A percentile compares a stretch with the other conserved stretches of the same genome.
Evolutionary conservation across 257 asterid genomes (phyloP).

Genomic region (Solanum rostratum): DNA sequence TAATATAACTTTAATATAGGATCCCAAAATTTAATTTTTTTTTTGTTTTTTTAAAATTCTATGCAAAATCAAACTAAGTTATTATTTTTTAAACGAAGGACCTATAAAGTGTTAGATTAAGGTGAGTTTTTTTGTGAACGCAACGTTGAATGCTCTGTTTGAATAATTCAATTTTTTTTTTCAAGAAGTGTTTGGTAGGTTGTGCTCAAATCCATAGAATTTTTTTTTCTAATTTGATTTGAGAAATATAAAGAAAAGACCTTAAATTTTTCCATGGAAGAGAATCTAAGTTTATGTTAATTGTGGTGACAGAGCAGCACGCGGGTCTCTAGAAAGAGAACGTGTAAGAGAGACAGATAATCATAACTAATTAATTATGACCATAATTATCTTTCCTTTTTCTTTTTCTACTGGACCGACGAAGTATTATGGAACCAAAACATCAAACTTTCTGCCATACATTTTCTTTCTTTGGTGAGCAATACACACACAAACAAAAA

Average conservation of each 20-base stretch:
- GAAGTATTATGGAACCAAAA: background rate
- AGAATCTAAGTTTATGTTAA: background rate
- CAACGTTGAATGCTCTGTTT: background rate
- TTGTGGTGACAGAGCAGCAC: background rate
- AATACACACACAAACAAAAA: background rate
- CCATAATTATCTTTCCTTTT: background rate
- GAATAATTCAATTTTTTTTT: too few species aligned
- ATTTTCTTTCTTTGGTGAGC: background rate
- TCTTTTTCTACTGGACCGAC: background rate
- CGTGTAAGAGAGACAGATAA: background rate
- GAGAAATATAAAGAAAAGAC: background rate
- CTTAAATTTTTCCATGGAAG: background rate
- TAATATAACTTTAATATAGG: too few species aligned
- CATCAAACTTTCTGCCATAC: background rate
- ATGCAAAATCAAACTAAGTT: too few species aligned
- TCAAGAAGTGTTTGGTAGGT: background rate
- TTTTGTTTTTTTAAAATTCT: too few species aligned
- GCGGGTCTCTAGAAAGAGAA: slow-evolving; percentile 1
- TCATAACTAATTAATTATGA: background rate
- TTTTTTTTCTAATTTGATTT: background rate
- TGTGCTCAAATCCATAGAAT: background rate
- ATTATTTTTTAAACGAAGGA: too few species aligned
- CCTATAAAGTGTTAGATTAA: background rate
- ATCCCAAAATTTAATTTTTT: too few species aligned
- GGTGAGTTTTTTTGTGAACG: background rate